Percentiles rank a stretch among this genome's conserved stretches.
These are phyloP conservation scores for Dendrocalamus latiflorus DNA, from an alignment of 202 grass and related monocot species.

Conservation along the genomic window DNA sequence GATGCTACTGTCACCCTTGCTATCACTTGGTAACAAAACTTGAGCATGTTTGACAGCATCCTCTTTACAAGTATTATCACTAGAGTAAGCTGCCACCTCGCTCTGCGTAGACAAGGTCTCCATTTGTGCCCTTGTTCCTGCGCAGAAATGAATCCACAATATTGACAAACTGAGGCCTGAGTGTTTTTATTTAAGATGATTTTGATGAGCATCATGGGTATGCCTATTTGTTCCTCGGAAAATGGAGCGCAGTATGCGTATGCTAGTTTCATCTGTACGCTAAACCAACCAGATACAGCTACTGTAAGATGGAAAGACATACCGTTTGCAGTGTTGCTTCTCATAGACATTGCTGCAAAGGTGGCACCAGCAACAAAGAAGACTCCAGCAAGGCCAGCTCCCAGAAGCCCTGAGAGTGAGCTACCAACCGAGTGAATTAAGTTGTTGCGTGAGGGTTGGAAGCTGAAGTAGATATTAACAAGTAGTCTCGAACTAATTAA, in stretches of 20 bases:
- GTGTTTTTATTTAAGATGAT: neutral
- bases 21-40: slow-evolving; percentile 11
- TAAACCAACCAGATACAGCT: neutral
- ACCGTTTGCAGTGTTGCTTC: slow-evolving; percentile 38
- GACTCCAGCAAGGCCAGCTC: slow-evolving; percentile 59
- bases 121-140: slow-evolving; percentile 49
- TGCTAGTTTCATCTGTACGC: neutral
- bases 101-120: slow-evolving; percentile 27
- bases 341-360: slow-evolving; percentile 57
- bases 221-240: neutral
- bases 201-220: neutral
- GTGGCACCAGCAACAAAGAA: slow-evolving; percentile 63
- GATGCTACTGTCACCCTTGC: neutral
- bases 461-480: too few species aligned
- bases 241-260: neutral
- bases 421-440: slow-evolving; percentile 40
- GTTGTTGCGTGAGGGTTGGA: too few species aligned
- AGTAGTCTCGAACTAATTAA: too few species aligned
- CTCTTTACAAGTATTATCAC: slow-evolving; percentile 3
- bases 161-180: neutral
- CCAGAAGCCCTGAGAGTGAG: slow-evolving; percentile 70
- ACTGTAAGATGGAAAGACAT: neutral
- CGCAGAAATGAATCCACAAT: neutral
- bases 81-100: slow-evolving; percentile 7
- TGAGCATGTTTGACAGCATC: slow-evolving; percentile 15